These are phyloP conservation scores for Clavispora vitiphila DNA, from an alignment of 805 yeast genomes.

Conservation along the genomic window DNA sequence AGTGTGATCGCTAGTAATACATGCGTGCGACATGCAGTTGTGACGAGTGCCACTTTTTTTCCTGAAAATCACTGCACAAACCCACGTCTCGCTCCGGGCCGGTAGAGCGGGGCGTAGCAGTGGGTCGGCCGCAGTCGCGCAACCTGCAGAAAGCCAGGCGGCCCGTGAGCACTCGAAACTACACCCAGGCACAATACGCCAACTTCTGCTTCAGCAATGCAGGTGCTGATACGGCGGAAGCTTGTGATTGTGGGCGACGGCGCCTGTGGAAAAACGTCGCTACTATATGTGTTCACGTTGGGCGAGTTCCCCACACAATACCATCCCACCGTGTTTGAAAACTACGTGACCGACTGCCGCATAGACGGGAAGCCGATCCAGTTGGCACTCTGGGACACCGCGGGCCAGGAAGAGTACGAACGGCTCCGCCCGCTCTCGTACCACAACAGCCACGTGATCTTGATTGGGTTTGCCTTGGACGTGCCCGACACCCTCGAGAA, in stretches of 20 bases:
- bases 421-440: slow-evolving; percentile 84
- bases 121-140: neutral
- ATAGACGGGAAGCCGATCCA: slow-evolving; percentile 92
- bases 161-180: neutral
- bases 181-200: neutral
- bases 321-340: slow-evolving; percentile 92
- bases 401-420: slow-evolving; percentile 96
- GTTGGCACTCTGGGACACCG: slow-evolving; percentile 90
- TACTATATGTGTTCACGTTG: slow-evolving; percentile 83
- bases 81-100: too few species aligned
- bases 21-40: too few species aligned
- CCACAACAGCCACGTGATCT: slow-evolving; percentile 78
- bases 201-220: slow-evolving; percentile 4
- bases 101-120: too few species aligned
- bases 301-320: slow-evolving; percentile 92
- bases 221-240: slow-evolving; percentile 45
- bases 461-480: slow-evolving; percentile 83
- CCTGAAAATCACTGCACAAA: too few species aligned
- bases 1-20: too few species aligned
- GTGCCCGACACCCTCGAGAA: slow-evolving; percentile 80
- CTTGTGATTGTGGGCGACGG: slow-evolving; percentile 93
- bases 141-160: neutral
- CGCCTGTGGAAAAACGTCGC: slow-evolving; percentile 89
- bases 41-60: too few species aligned
- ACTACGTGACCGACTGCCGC: slow-evolving; percentile 89